phyloP scores from a whole-genome alignment of 805 yeast genomes.

The Starmerella bombi region DNA sequence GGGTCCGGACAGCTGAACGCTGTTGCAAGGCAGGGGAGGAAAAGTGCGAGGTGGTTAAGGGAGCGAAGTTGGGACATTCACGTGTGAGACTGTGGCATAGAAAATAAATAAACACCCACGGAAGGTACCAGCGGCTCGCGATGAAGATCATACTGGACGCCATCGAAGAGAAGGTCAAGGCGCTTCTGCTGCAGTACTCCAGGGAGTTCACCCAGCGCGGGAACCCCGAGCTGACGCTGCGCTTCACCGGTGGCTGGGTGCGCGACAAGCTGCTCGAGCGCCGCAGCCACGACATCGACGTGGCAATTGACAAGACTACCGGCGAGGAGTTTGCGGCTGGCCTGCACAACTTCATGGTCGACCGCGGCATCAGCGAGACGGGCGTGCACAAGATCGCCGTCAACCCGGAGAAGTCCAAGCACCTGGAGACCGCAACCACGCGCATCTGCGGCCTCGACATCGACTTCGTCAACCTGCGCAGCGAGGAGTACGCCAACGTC shows the following conservation, averaged over 20 bases:
- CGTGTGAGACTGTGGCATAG: no score
- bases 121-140: no score
- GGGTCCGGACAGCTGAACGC: no score
- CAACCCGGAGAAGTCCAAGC: constrained; percentile 93
- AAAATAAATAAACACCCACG: no score
- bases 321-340: constrained; percentile 76
- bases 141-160: constrained; percentile 22
- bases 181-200: constrained; percentile 26
- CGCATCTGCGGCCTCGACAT: constrained; percentile 70
- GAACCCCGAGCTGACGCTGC: constrained; percentile 33
- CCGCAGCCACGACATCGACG: constrained; percentile 76
- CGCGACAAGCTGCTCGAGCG: constrained; percentile 79
- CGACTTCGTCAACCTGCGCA: constrained; percentile 84
- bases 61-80: no score
- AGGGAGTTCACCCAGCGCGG: constrained; percentile 18
- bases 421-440: constrained; percentile 91
- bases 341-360: constrained; percentile 38
- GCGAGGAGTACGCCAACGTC: constrained; percentile 62
- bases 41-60: no score
- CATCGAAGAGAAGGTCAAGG: constrained; percentile 24
- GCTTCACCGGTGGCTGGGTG: constrained; percentile 98
- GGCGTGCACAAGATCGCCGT: constrained; percentile 67
- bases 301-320: constrained; percentile 70
- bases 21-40: no score
- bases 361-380: constrained; percentile 21